Evolutionary conservation across 1,139 yeast species (phyloP), one percentile per base, ranked within the genome.

Genomic region (Komagataea norvegica): DNA sequence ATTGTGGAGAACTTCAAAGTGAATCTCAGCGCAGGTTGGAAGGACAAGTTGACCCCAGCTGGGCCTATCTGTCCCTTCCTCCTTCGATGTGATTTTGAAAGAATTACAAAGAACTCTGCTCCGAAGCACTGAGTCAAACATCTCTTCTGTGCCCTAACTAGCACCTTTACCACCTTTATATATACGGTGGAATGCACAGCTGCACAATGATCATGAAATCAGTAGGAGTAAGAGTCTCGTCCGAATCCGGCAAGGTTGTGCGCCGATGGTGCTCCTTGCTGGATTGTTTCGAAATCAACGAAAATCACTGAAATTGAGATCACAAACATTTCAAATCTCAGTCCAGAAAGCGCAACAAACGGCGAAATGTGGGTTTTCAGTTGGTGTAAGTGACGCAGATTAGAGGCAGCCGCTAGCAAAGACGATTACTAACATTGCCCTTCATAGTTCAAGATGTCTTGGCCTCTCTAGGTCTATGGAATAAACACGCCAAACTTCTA

Each of bases 401-500:
- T n/a, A n/a, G n/a, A n/a, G n/a, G n/a, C n/a, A n/a, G n/a, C n/a
- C n/a, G n/a, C n/a, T n/a, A n/a, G n/a, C n/a, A n/a, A n/a, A n/a
- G n/a, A n/a, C n/a, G n/a, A n/a, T n/a, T 41, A 48, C 45, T 47
- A 47, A 44, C 47, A 26, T 43, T 73, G 65, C 10, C 42, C 20
- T 11, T 3, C 53, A n/a, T n/a, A 75, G 87, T 91, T 69, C 95
- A 86, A 74, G 96, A 89, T 62, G 80, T 88, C 45, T 77, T 91
- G 59, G 85, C 96, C 55, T 85, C 95, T 36, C 76, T 91, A 51
- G 98, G 98, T 47, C 77, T 91, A 58, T 83, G 95, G 91, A 91
- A 93, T 71, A 91, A 91, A 69, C 96, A 89, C 62, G 99, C 97
- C 59, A 91, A 91, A 68, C 74, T 91, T 55, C 76, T 91, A 60